Evolutionary conservation across 768 basidiomycete genomes (phyloP), one percentile per base, ranked within the genome.

Genomic region (Tylopilus rubrobrunneus): DNA sequence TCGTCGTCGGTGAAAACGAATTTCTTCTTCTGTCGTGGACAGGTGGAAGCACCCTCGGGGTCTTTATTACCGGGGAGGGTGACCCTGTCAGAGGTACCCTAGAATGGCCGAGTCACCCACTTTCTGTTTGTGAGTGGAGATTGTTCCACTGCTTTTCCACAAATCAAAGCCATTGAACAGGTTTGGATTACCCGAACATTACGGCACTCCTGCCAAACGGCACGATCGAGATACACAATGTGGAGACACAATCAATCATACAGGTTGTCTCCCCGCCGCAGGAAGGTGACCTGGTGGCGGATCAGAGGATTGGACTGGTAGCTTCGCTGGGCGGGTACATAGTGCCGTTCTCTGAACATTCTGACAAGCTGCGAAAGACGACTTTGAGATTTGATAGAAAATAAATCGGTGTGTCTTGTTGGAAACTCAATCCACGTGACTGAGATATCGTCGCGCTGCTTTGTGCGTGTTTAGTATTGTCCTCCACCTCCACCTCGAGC

Each of bases 21-120:
- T 97, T 94, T 60, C 78, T 98, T 41, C 77, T 97, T 21, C 75
- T 92, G 15, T 89, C 89, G 2, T 94, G 87, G 81, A 93, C 86
- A 1, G 95, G 91, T 14, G 72, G 76, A 4, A 83, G 80, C 49
- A 89, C 90, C 0, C 74, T 98, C 39, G 95, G 95, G 0, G 73
- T 98, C 10, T 98, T 98, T 61, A 77, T 98, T 58, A 91, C 81
- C 14, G 81, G 84, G 0, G 80, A 83, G 2, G 94, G 92, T 0
- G 93, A 96, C 68, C 92, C 95, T 5, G 86, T 92, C 8, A 79
- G 94, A 44, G 93, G 93, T 2, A 95, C 94, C 2, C 72, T 97
- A 42, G 82, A 92, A 65, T 97, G 92, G 91, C 78, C 83, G 3
- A 80, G 75, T 47, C 85, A 95, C 74, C 91, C 93, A 0, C 72